These are phyloP conservation scores for Parasitella parasitica DNA, from an alignment of 371 early-diverging fungal species.

Conservation along the genomic window DNA sequence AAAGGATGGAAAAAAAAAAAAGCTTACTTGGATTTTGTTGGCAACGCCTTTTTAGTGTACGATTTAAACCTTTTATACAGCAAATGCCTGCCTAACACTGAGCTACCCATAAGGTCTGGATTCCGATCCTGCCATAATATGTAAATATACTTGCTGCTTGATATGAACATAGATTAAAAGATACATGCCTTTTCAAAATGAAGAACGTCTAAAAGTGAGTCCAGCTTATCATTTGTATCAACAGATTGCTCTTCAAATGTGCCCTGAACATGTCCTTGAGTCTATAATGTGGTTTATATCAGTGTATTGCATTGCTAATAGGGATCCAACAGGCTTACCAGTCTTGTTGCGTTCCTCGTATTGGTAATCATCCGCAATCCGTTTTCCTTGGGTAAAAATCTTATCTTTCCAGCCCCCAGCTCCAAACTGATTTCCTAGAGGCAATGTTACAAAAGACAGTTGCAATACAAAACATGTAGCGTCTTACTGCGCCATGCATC, in stretches of 20 bases:
- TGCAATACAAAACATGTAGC: not conserved
- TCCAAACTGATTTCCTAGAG: not conserved
- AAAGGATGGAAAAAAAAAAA: too few species aligned
- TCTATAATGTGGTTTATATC: too few species aligned
- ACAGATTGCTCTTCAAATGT: not conserved
- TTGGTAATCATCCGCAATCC: slow-evolving; percentile 15
- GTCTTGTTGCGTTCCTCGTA: slow-evolving; percentile 27
- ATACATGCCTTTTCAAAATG: slow-evolving; percentile 43
- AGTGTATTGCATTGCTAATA: too few species aligned
- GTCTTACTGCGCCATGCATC: not conserved
- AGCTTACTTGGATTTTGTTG: slow-evolving; percentile 4
- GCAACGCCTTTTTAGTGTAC: slow-evolving; percentile 35
- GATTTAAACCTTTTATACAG: slow-evolving; percentile 51
- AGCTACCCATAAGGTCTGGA: slow-evolving; percentile 40
- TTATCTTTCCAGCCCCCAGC: slow-evolving; percentile 6
- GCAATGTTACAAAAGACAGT: not conserved
- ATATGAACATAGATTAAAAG: not conserved
- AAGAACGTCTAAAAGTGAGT: slow-evolving; percentile 30
- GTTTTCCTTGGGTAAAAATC: slow-evolving; percentile 6
- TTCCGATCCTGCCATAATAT: slow-evolving; percentile 2
- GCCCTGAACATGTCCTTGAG: not conserved
- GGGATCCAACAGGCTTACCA: too few species aligned
- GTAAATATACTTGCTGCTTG: too few species aligned
- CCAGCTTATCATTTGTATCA: not conserved
- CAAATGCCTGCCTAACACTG: slow-evolving; percentile 56